Evolutionary conservation across 2,329 filamentous ascomycete genomes (phyloP), one percentile per base, ranked within the genome.

Genomic region (Verticillium alfalfae): DNA sequence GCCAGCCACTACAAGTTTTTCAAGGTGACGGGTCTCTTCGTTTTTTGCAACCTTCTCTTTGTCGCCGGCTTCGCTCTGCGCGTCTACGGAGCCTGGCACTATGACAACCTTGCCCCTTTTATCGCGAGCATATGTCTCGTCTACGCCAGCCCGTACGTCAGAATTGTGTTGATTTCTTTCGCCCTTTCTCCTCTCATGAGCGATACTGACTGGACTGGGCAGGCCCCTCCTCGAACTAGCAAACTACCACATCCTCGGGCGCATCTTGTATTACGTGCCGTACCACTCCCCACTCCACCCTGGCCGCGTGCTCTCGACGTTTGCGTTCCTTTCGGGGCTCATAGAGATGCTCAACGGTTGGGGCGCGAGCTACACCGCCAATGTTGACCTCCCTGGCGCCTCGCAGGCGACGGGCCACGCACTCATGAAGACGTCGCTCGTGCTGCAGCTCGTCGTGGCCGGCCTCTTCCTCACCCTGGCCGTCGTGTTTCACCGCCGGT

Each of bases 161-260:
- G 5, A 31, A 31, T 31, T 5, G 4, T 31, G 26, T 31, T 31
- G 26, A 31, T 5, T 15, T 34, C 5, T 18, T 6, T 57, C 34
- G 10, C 16, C 12, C 3, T 8, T 12, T 8, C 54, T 10, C 16
- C 34, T 12, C 9, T 12, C 9, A 4, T 16, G 15, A 18, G 34
- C 13, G 55, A 10, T 10, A 5, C 34, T 61, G 16, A 34, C 52
- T 49, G 3, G 16, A 34, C 52, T 49, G 3, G 9, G 6, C 55
- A 82, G 81, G 16, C 86, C 86, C 0, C 76, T 88, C 2, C 80
- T 87, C 49, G 84, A 86, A 59, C 77, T 85, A 3, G 79, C 83
- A 61, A 87, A 88, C 68, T 88, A 88, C 71, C 81, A 86, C 66
- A 79, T 87, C 61, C 80, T 89, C 31, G 82, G 82, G 2, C 80